Evolutionary conservation across 2,329 filamentous ascomycete species (phyloP).

Genomic region (Pseudogymnoascus sp.): DNA sequence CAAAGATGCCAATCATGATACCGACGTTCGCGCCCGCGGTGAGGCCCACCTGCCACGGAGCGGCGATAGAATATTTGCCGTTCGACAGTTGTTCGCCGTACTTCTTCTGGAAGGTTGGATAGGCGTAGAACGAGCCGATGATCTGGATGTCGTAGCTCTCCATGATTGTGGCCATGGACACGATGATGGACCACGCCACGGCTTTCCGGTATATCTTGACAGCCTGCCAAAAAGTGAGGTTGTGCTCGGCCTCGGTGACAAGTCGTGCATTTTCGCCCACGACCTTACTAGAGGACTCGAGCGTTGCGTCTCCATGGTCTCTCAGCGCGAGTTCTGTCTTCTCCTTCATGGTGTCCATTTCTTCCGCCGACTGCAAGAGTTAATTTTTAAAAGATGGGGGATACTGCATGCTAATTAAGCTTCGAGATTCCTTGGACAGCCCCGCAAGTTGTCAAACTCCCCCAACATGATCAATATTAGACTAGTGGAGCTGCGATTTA

Average conservation of each 20-base stretch:
- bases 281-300: not conserved
- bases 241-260: slow-evolving; percentile 54
- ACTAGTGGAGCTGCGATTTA: not conserved
- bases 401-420: not conserved
- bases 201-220: slow-evolving; percentile 81
- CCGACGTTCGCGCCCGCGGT: slow-evolving; percentile 23
- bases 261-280: slow-evolving; percentile 7
- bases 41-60: slow-evolving; percentile 26
- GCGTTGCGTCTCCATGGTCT: not conserved
- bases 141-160: slow-evolving; percentile 79
- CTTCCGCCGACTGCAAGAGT: not conserved
- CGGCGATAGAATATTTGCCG: slow-evolving; percentile 24
- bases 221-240: slow-evolving; percentile 67
- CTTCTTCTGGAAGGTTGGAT: slow-evolving; percentile 28
- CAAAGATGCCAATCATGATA: slow-evolving; percentile 37
- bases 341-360: slow-evolving; percentile 2
- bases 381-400: not conserved
- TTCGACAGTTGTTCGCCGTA: slow-evolving; percentile 28
- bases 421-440: not conserved
- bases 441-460: slow-evolving; percentile 1
- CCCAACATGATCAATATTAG: not conserved
- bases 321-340: not conserved
- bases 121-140: slow-evolving; percentile 62
- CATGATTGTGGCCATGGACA: slow-evolving; percentile 86
- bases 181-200: slow-evolving; percentile 71